Evolutionary conservation across 129 eudicot genomes (phyloP).

Genomic region (carrot (Daucus carota)): DH1_v3.0 NC_030385.2:36244001-36244500

Average conservation of each 20-base stretch:
- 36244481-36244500: neutral
- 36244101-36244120: conserved; percentile 54
- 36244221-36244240: conserved; percentile 45
- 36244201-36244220: conserved; percentile 40
- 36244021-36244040: conserved; percentile 39
- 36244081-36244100: conserved; percentile 52
- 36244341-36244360: neutral
- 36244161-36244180: conserved; percentile 55
- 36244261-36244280: conserved; percentile 86
- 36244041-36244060: conserved; percentile 57
- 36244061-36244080: conserved; percentile 68
- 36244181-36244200: conserved; percentile 55
- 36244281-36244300: conserved; percentile 88
- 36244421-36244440: neutral
- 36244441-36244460: neutral
- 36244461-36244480: neutral
- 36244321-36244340: neutral
- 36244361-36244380: neutral
- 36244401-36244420: neutral
- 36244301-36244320: conserved; percentile 25
- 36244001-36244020: conserved; percentile 63
- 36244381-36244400: neutral
- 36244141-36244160: conserved; percentile 56
- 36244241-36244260: conserved; percentile 72
- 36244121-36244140: conserved; percentile 84